Conservation (phyloP, 2,329 filamentous ascomycete species). For the Colletotrichum acutatum region DNA sequence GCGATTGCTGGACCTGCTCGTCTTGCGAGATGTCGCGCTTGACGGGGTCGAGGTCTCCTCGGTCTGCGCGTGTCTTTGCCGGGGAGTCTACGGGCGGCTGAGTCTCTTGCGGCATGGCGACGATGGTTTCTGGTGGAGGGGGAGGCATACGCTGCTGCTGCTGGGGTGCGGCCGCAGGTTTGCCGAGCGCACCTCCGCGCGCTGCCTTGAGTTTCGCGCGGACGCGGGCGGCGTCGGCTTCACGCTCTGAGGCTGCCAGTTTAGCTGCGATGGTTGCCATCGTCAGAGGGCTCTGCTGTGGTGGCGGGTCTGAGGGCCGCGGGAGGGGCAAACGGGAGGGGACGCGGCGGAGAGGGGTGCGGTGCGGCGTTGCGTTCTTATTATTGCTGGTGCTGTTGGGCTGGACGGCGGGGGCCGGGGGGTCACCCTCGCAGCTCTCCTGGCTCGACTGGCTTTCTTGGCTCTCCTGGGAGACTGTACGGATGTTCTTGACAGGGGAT, state of each 20-base stretch:
- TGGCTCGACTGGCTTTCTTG: slow-evolving; percentile 12
- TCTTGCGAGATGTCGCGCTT: slow-evolving; percentile 44
- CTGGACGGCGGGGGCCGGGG: slow-evolving; percentile 35
- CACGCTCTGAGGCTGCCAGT: slow-evolving; percentile 70
- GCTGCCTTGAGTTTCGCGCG: slow-evolving; percentile 71
- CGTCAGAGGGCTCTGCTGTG: slow-evolving; percentile 67
- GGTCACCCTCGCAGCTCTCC: slow-evolving; percentile 38
- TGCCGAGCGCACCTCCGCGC: slow-evolving; percentile 44
- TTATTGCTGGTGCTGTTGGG: slow-evolving; percentile 11
- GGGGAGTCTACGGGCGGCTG: neutral
- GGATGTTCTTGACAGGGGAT: slow-evolving; percentile 3
- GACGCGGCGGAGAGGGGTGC: slow-evolving; percentile 39
- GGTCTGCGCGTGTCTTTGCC: slow-evolving; percentile 7
- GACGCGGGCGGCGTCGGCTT: slow-evolving; percentile 72
- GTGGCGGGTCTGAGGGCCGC: slow-evolving; percentile 49
- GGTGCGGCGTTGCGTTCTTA: slow-evolving; percentile 22
- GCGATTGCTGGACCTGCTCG: slow-evolving; percentile 36
- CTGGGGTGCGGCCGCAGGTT: slow-evolving; percentile 44
- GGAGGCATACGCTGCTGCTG: slow-evolving; percentile 40
- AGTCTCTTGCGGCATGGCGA: slow-evolving; percentile 13
- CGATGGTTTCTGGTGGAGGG: slow-evolving; percentile 22
- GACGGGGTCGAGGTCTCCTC: slow-evolving; percentile 48
- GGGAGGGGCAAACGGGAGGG: slow-evolving; percentile 49
- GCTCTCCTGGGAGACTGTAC: slow-evolving; percentile 29
- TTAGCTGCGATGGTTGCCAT: slow-evolving; percentile 73